Evolutionary conservation across 2,329 filamentous ascomycete species (phyloP).

Genomic region (Talaromyces sp.): DNA sequence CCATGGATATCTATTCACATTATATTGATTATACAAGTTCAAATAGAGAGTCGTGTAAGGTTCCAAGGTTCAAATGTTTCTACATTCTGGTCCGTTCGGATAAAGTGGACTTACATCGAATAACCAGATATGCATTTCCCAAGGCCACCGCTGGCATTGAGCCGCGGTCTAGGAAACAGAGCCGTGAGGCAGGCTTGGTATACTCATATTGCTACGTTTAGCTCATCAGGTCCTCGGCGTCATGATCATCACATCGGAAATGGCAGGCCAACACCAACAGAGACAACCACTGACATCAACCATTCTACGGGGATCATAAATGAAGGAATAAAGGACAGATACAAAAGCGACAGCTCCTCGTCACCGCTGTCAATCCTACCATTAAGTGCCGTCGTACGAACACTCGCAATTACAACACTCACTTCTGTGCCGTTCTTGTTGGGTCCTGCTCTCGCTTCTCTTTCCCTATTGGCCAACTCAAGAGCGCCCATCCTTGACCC

Average conservation of each 20-base stretch:
- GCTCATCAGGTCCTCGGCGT: background rate
- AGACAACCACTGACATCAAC: background rate
- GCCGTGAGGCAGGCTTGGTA: background rate
- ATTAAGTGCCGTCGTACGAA: constrained; percentile 15
- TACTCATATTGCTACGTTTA: background rate
- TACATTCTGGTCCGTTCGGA: too few relatives aligned
- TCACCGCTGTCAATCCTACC: constrained; percentile 16
- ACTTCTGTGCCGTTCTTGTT: constrained; percentile 48
- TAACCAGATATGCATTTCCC: background rate
- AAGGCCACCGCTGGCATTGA: background rate
- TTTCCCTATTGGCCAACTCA: constrained; percentile 66
- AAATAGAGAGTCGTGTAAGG: background rate
- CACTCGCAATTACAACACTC: constrained; percentile 16
- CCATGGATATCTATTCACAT: too few relatives aligned
- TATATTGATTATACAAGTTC: background rate
- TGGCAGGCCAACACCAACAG: background rate
- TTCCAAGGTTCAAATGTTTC: too few relatives aligned
- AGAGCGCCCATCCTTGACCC: constrained; percentile 63
- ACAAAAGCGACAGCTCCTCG: background rate
- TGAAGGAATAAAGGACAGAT: background rate
- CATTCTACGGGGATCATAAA: background rate
- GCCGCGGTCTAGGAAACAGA: background rate
- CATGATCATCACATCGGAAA: background rate
- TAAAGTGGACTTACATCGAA: too few relatives aligned
- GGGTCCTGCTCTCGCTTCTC: constrained; percentile 61